Percentiles rank a stretch among this genome's conserved stretches.
These are phyloP conservation scores for Zygosaccharomyces pseudorouxii DNA, from an alignment of 805 yeast species.

Conservation along the genomic window DNA sequence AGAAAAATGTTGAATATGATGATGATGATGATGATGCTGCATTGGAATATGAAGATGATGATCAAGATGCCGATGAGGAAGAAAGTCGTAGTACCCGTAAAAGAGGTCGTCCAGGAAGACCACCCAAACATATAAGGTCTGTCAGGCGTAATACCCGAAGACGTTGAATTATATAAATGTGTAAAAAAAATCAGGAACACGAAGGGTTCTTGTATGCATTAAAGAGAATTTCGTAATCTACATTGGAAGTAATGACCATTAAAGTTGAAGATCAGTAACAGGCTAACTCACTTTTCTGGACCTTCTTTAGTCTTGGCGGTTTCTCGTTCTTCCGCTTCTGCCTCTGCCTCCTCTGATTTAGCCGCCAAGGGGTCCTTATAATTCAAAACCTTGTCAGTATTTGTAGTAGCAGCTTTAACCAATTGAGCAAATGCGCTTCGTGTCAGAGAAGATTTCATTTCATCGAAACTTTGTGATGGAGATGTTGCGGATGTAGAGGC, in stretches of 20 bases:
- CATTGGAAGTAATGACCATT: not conserved
- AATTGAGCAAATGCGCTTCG: constrained; percentile 63
- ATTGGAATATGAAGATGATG: constrained; percentile 14
- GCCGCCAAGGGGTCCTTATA: constrained; percentile 16
- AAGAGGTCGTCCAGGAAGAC: constrained; percentile 12
- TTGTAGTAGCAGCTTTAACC: constrained; percentile 61
- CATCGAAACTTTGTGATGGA: constrained; percentile 14
- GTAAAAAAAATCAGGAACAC: not conserved
- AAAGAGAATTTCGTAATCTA: not conserved
- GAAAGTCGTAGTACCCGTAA: constrained; percentile 12
- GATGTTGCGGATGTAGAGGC: not conserved
- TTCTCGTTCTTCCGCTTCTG: not conserved
- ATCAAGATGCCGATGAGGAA: constrained; percentile 9
- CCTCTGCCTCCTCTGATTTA: not conserved
- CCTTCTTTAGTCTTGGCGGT: not conserved
- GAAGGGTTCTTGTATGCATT: not conserved
- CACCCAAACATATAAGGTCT: constrained; percentile 10
- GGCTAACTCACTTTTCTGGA: not conserved
- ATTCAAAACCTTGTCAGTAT: constrained; percentile 42
- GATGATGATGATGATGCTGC: constrained; percentile 18
- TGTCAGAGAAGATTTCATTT: constrained; percentile 40
- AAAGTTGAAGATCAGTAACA: not conserved
- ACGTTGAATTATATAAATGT: constrained; percentile 2
- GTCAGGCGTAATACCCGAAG: constrained; percentile 12
- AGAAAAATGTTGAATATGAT: constrained; percentile 10